phyloP scores from a whole-genome alignment of 1,284 basidiomycete genomes.

The Cutaneotrichosporon mucoides region DNA sequence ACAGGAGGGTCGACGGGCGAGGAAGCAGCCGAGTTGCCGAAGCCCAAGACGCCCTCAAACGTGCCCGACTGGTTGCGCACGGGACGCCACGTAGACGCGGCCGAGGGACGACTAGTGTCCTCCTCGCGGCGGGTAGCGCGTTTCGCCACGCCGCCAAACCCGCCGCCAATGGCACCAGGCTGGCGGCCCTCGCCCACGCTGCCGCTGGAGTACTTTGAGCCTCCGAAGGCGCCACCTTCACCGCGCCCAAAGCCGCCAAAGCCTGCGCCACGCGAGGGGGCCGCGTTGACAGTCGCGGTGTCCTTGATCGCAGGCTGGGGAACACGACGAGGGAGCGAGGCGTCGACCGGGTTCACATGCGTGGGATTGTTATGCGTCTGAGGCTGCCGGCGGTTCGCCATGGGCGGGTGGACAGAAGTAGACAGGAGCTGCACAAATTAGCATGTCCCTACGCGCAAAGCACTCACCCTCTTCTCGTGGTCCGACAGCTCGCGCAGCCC shows the following conservation, averaged over 20 bases:
- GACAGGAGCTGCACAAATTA: slow-evolving; percentile 30
- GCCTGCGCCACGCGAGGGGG: slow-evolving; percentile 16
- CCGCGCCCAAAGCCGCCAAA: slow-evolving; percentile 42
- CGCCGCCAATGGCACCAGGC: slow-evolving; percentile 41
- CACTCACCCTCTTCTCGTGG: slow-evolving; percentile 76
- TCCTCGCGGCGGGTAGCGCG: slow-evolving; percentile 16
- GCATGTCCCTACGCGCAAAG: slow-evolving; percentile 3
- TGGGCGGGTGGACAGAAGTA: slow-evolving; percentile 36
- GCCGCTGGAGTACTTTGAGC: slow-evolving; percentile 32
- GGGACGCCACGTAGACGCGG: slow-evolving; percentile 41
- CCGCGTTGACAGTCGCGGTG: background rate
- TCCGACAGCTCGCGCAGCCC: slow-evolving; percentile 72
- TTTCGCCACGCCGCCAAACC: slow-evolving; percentile 42
- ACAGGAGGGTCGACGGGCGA: background rate
- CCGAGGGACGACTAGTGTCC: slow-evolving; percentile 1
- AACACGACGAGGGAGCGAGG: slow-evolving; percentile 10
- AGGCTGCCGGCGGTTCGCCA: slow-evolving; percentile 27
- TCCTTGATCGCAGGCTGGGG: slow-evolving; percentile 4
- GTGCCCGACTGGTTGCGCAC: slow-evolving; percentile 37
- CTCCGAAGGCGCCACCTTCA: slow-evolving; percentile 40
- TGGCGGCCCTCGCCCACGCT: slow-evolving; percentile 23
- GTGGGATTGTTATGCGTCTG: slow-evolving; percentile 6
- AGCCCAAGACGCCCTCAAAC: slow-evolving; percentile 49
- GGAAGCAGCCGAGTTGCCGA: slow-evolving; percentile 22
- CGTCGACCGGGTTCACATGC: background rate